Conservation (phyloP, 306 rosid species). For the Vigna radiata region DNA sequence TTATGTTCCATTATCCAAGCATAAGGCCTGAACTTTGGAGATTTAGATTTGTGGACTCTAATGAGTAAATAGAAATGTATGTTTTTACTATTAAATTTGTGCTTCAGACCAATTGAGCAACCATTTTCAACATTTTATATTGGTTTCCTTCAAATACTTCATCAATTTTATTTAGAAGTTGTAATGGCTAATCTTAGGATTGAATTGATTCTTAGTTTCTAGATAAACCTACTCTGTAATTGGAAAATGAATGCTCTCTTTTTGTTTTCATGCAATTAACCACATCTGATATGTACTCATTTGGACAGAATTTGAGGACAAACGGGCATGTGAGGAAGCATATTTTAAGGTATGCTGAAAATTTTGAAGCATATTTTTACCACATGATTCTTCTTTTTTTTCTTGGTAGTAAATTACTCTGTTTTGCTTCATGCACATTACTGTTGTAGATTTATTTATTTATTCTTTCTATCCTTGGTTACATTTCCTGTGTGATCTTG, state of each 20-base stretch:
- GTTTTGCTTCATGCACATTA: conserved; percentile 29
- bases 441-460: not conserved
- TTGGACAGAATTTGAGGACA: conserved; percentile 79
- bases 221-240: conserved; percentile 23
- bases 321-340: conserved; percentile 82
- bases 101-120: too few species aligned
- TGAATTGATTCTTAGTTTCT: not conserved
- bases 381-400: not conserved
- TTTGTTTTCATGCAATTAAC: conserved; percentile 33
- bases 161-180: conserved; percentile 2
- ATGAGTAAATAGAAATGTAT: too few species aligned
- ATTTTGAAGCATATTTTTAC: conserved; percentile 18
- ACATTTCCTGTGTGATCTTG: conserved; percentile 21
- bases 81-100: too few species aligned
- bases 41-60: too few species aligned
- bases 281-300: conserved; percentile 42
- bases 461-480: conserved; percentile 26
- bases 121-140: not conserved
- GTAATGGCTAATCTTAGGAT: conserved; percentile 21
- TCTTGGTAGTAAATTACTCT: conserved; percentile 2
- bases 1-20: too few species aligned
- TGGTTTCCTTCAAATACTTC: conserved; percentile 18
- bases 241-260: conserved; percentile 29
- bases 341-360: conserved; percentile 82
- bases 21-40: too few species aligned